Percentiles rank a stretch among this genome's conserved stretches.
phyloP scores from a whole-genome alignment of 768 basidiomycete genomes.

The Kwoniella sp. region DNA sequence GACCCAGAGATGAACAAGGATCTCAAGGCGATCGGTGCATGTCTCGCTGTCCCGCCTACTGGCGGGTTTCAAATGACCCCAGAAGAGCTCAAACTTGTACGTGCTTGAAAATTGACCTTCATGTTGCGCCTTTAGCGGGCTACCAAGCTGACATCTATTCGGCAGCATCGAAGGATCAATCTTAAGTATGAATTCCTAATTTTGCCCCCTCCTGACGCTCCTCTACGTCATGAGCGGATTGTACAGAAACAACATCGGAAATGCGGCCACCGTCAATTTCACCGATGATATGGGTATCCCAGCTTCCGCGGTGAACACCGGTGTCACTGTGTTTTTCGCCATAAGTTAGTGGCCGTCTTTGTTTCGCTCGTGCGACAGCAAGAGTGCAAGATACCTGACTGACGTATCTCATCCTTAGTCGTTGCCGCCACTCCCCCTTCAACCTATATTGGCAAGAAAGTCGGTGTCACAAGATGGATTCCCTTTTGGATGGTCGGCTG shows the following conservation, averaged over 20 bases:
- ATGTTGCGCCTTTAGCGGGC: too few relatives aligned
- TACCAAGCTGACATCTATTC: neutral
- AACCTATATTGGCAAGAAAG: conserved; percentile 6
- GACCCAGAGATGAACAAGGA: too few relatives aligned
- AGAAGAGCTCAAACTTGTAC: conserved; percentile 12
- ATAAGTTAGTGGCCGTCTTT: conserved; percentile 18
- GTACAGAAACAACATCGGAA: conserved; percentile 28
- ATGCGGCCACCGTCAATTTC: conserved; percentile 29
- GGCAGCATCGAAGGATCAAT: conserved; percentile 18
- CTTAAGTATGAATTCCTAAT: conserved; percentile 19
- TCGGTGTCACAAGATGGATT: conserved; percentile 23
- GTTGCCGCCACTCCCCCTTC: conserved; percentile 20
- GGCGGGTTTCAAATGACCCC: conserved; percentile 8
- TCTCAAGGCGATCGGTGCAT: neutral
- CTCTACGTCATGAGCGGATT: conserved; percentile 28
- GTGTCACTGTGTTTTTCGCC: conserved; percentile 27
- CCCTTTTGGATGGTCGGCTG: conserved; percentile 17
- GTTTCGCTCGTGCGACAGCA: too few relatives aligned
- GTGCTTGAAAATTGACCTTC: neutral
- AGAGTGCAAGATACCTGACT: too few relatives aligned
- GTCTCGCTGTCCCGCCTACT: neutral
- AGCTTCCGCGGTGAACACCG: conserved; percentile 27
- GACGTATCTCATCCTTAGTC: conserved; percentile 9
- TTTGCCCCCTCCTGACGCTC: conserved; percentile 20
- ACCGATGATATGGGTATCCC: conserved; percentile 23